Conservation (phyloP, 345 rosid species). For the Brassica carinata region DNA sequence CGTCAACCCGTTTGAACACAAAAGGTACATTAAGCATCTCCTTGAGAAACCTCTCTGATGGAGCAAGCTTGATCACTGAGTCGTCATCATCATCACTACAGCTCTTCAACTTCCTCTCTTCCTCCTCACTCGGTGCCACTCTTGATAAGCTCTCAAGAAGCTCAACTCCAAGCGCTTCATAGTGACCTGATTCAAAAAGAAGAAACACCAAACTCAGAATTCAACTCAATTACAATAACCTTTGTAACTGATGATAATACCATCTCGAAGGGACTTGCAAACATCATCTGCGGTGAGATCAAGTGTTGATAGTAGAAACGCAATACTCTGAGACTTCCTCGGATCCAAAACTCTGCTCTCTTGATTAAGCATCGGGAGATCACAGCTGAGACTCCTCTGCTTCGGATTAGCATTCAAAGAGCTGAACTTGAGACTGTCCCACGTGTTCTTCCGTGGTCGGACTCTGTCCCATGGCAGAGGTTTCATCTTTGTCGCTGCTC, state of each 20-base stretch:
- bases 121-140: conserved; percentile 86
- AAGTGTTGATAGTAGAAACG: conserved; percentile 75
- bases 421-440: conserved; percentile 85
- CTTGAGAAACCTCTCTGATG: conserved; percentile 41
- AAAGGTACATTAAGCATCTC: conserved; percentile 41
- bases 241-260: conserved; percentile 41
- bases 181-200: conserved; percentile 57
- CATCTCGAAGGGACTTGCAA: conserved; percentile 73
- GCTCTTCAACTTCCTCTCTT: conserved; percentile 73
- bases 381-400: conserved; percentile 47
- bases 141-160: conserved; percentile 82
- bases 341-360: conserved; percentile 80
- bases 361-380: conserved; percentile 45
- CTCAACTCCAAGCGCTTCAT: conserved; percentile 79
- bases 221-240: background rate
- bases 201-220: conserved; percentile 18
- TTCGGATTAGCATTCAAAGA: conserved; percentile 53
- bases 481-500: conserved; percentile 61
- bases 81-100: conserved; percentile 57
- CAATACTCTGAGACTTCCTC: conserved; percentile 74
- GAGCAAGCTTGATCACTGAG: conserved; percentile 44
- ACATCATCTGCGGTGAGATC: conserved; percentile 79
- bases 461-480: conserved; percentile 98
- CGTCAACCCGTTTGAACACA: conserved; percentile 24
- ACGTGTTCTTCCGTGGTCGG: conserved; percentile 80